A percentile compares a stretch with the other conserved stretches of the same genome.
These are phyloP conservation scores for Pleomassaria siparia DNA, from an alignment of 2,329 filamentous ascomycete genomes.

Conservation along the genomic window DNA sequence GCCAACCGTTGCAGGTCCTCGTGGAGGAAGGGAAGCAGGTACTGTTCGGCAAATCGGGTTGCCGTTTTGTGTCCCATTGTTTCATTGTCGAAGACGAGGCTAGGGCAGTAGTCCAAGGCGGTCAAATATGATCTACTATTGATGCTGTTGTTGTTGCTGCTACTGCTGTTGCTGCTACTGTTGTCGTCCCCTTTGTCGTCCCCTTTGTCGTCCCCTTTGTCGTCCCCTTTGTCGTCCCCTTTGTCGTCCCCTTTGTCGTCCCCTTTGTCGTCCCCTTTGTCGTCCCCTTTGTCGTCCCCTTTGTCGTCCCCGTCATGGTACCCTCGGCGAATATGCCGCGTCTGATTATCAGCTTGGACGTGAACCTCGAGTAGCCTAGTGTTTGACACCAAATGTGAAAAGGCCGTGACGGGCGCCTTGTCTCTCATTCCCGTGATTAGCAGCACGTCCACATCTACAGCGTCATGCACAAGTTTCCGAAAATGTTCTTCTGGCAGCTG, in stretches of 20 bases:
- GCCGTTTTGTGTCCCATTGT: constrained; percentile 43
- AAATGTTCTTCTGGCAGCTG: constrained; percentile 56
- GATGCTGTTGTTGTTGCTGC: no score
- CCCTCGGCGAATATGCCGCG: constrained; percentile 42
- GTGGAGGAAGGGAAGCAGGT: constrained; percentile 52
- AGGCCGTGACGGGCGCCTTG: constrained; percentile 55
- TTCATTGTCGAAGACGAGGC: constrained; percentile 57
- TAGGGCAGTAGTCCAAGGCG: constrained; percentile 42
- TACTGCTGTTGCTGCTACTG: constrained; percentile 19
- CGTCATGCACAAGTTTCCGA: constrained; percentile 46
- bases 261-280: no score
- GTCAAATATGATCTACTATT: constrained; percentile 20
- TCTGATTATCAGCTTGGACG: constrained; percentile 47
- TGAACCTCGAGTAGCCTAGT: constrained; percentile 58
- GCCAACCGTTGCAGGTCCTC: constrained; percentile 50
- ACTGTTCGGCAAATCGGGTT: constrained; percentile 45
- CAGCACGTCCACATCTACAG: constrained; percentile 53
- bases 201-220: no score
- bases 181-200: no score
- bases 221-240: no score
- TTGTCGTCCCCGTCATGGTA: constrained; percentile 14
- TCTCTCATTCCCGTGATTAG: constrained; percentile 67
- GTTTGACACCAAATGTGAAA: constrained; percentile 58
- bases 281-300: no score
- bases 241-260: no score